Evolutionary conservation across 305 asterid genomes (phyloP).

Genomic region (Ilex paraguariensis): DNA sequence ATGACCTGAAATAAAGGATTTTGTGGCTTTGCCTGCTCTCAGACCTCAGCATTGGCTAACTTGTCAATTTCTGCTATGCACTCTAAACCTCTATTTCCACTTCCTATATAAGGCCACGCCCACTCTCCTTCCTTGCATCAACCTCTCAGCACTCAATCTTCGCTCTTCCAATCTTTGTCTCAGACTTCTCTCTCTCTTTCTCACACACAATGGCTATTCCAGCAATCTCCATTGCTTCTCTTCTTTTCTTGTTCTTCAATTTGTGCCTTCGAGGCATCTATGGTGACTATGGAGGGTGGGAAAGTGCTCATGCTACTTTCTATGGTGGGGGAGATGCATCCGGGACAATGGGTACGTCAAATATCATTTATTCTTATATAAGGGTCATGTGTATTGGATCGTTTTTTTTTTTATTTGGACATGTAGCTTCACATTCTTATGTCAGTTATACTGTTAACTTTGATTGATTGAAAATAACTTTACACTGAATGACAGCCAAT

Average conservation of each 20-base stretch:
- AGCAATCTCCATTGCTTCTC: conserved; percentile 17
- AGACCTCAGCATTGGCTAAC: conserved; percentile 7
- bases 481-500: too few species aligned
- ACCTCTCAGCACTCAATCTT: conserved; percentile 9
- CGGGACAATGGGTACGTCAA: background rate
- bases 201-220: conserved; percentile 32
- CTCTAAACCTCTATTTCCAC: background rate
- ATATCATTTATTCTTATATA: background rate
- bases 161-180: background rate
- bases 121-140: conserved; percentile 20
- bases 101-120: conserved; percentile 37
- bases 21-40: conserved; percentile 18
- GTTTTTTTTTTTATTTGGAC: too few species aligned
- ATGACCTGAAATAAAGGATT: conserved; percentile 10
- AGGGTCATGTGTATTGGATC: too few species aligned
- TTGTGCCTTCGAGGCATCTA: conserved; percentile 15
- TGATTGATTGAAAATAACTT: too few species aligned
- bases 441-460: background rate
- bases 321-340: conserved; percentile 1
- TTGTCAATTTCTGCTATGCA: conserved; percentile 36
- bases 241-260: conserved; percentile 19
- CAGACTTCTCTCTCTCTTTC: background rate
- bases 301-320: conserved; percentile 1
- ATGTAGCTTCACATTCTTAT: background rate
- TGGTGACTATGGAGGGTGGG: conserved; percentile 27